Percentiles rank a stretch among this genome's conserved stretches.
phyloP scores from a whole-genome alignment of 352 stramenopile genomes.

The Pythium rhizo-oryzae region DNA sequence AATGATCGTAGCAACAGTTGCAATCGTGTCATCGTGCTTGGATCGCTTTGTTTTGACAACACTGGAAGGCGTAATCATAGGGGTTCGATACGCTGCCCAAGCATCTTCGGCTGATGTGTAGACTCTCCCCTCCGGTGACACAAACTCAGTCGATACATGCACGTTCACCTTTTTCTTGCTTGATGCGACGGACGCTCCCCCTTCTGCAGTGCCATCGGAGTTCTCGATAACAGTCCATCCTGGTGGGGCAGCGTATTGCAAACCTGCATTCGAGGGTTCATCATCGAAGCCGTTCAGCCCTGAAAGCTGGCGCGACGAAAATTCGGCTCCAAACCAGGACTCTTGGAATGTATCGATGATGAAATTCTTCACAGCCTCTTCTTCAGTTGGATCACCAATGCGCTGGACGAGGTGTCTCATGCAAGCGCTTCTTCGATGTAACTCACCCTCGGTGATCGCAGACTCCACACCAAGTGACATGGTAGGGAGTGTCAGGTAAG shows the following conservation, averaged over 20 bases:
- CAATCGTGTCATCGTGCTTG: constrained; percentile 63
- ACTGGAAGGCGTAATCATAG: constrained; percentile 58
- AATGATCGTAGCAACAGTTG: constrained; percentile 70
- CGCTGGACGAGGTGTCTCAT: constrained; percentile 80
- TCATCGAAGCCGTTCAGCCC: constrained; percentile 40
- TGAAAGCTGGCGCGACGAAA: constrained; percentile 48
- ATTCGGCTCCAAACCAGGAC: constrained; percentile 78
- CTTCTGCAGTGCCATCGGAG: background rate
- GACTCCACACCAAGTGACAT: constrained; percentile 9
- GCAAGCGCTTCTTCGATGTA: constrained; percentile 61
- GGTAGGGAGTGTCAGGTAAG: constrained; percentile 37
- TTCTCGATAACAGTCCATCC: constrained; percentile 47
- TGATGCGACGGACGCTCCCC: background rate
- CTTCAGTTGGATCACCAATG: constrained; percentile 69
- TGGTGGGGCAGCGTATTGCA: constrained; percentile 39
- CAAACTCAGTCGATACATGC: constrained; percentile 35
- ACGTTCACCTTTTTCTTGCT: background rate
- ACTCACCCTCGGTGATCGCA: constrained; percentile 31
- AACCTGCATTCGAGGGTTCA: constrained; percentile 18
- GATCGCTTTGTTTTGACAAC: constrained; percentile 64
- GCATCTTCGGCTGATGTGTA: constrained; percentile 57
- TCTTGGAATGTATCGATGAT: constrained; percentile 89
- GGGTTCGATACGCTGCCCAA: constrained; percentile 59
- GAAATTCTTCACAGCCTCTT: constrained; percentile 81
- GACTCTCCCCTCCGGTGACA: constrained; percentile 59